Conservation (phyloP, 1,139 yeast genomes). For the Pichia sp. region DNA sequence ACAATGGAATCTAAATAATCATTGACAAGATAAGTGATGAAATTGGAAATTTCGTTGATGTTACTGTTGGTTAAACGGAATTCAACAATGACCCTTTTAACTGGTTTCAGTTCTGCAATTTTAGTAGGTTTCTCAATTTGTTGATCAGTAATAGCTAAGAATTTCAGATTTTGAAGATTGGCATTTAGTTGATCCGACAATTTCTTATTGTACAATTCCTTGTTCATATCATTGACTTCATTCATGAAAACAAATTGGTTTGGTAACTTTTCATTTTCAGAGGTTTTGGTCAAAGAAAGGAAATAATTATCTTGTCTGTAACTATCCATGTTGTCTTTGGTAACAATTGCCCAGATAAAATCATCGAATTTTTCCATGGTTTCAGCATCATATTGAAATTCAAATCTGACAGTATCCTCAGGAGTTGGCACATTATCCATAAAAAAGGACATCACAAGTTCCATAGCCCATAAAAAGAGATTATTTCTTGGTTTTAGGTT, state of each 20-base stretch:
- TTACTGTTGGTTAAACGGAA: slow-evolving; percentile 39
- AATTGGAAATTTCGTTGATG: slow-evolving; percentile 36
- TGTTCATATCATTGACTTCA: slow-evolving; percentile 78
- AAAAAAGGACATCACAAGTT: slow-evolving; percentile 48
- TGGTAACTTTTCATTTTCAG: slow-evolving; percentile 63
- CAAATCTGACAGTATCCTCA: slow-evolving; percentile 53
- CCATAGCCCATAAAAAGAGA: slow-evolving; percentile 53
- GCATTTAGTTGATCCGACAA: slow-evolving; percentile 41
- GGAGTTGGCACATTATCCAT: slow-evolving; percentile 41
- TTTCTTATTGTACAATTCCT: slow-evolving; percentile 46
- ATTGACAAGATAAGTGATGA: slow-evolving; percentile 28
- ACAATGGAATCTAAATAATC: slow-evolving; percentile 24
- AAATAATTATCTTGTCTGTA: slow-evolving; percentile 71
- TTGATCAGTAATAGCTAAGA: slow-evolving; percentile 77
- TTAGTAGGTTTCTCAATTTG: slow-evolving; percentile 57
- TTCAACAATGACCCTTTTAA: slow-evolving; percentile 47
- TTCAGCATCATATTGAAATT: slow-evolving; percentile 50
- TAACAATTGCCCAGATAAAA: slow-evolving; percentile 76
- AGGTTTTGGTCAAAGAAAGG: slow-evolving; percentile 75
- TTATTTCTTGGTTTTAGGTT: slow-evolving; percentile 77
- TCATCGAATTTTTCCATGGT: slow-evolving; percentile 44
- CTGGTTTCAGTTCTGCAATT: slow-evolving; percentile 43
- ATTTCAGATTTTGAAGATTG: slow-evolving; percentile 50
- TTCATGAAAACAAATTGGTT: slow-evolving; percentile 78
- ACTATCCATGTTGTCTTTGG: slow-evolving; percentile 75